Evolutionary conservation across 1,139 yeast species (phyloP).

Genomic region (Komagataea norvegica): DNA sequence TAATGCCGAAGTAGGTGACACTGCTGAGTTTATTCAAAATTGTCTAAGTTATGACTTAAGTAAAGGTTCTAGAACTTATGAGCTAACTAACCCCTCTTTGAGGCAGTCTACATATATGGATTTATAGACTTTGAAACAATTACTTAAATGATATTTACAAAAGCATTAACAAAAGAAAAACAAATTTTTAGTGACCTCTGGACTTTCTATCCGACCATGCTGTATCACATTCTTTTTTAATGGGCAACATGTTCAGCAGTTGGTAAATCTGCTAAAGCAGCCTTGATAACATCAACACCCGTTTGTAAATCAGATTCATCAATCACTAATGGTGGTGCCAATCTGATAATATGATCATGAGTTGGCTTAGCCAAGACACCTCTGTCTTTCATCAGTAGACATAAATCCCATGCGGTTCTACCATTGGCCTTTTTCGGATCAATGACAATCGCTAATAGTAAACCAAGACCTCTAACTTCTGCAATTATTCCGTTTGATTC

Average conservation of each 20-base stretch:
- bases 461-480: conserved; percentile 91
- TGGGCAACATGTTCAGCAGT: conserved; percentile 25
- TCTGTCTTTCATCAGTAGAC: conserved; percentile 79
- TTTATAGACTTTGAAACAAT: too few relatives aligned
- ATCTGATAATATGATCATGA: conserved; percentile 90
- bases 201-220: too few relatives aligned
- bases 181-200: too few relatives aligned
- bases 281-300: conserved; percentile 72
- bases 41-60: too few relatives aligned
- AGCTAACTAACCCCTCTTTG: too few relatives aligned
- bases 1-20: too few relatives aligned
- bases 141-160: too few relatives aligned
- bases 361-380: conserved; percentile 97
- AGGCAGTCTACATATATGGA: too few relatives aligned
- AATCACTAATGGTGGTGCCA: conserved; percentile 94
- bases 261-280: conserved; percentile 44
- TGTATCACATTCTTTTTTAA: conserved; percentile 6
- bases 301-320: conserved; percentile 78
- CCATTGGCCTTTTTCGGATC: conserved; percentile 83
- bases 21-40: too few relatives aligned
- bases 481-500: conserved; percentile 70
- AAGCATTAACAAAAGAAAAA: too few relatives aligned
- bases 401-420: conserved; percentile 93
- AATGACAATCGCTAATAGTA: conserved; percentile 86
- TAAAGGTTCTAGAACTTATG: too few relatives aligned